These are phyloP conservation scores for Ogataea parapolymorpha DNA, from an alignment of 805 yeast species.

Conservation along the genomic window DNA sequence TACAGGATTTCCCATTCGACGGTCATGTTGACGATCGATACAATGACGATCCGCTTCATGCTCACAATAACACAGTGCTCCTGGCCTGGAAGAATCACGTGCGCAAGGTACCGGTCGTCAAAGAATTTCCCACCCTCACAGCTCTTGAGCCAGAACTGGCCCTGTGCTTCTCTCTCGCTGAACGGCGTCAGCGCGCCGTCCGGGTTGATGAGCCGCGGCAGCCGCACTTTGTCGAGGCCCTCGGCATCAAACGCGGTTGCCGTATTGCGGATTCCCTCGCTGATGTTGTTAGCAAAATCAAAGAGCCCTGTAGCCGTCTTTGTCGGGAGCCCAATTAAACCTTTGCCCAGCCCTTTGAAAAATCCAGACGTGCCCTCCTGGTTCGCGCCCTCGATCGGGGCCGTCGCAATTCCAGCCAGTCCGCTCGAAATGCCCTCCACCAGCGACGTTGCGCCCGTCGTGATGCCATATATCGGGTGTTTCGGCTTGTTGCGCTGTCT, in stretches of 20 bases:
- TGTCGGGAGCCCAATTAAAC: constrained; percentile 93
- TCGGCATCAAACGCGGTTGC: constrained; percentile 86
- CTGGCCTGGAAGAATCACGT: constrained; percentile 75
- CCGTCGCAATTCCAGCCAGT: constrained; percentile 81
- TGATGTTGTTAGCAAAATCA: constrained; percentile 86
- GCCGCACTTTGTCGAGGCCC: constrained; percentile 71
- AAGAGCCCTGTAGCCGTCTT: constrained; percentile 94
- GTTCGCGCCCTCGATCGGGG: constrained; percentile 89
- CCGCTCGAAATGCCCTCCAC: constrained; percentile 87
- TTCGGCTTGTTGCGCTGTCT: constrained; percentile 76
- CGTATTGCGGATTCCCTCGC: constrained; percentile 91
- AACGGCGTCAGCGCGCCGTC: constrained; percentile 76
- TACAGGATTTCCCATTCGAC: constrained; percentile 72
- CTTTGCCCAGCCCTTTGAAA: constrained; percentile 90
- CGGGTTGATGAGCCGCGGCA: constrained; percentile 71
- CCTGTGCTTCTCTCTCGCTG: constrained; percentile 82
- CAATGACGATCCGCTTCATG: constrained; percentile 61
- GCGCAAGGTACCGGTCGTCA: constrained; percentile 78
- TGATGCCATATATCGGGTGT: constrained; percentile 81
- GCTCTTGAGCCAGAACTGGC: constrained; percentile 86
- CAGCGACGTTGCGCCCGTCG: constrained; percentile 84
- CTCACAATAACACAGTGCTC: constrained; percentile 77
- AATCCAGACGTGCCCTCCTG: constrained; percentile 89
- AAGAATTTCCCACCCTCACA: constrained; percentile 77
- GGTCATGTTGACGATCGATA: constrained; percentile 56